Percentiles rank a stretch among this genome's conserved stretches.
Conservation (phyloP, 2,329 filamentous ascomycete genomes). For the Fusarium longipes region DNA sequence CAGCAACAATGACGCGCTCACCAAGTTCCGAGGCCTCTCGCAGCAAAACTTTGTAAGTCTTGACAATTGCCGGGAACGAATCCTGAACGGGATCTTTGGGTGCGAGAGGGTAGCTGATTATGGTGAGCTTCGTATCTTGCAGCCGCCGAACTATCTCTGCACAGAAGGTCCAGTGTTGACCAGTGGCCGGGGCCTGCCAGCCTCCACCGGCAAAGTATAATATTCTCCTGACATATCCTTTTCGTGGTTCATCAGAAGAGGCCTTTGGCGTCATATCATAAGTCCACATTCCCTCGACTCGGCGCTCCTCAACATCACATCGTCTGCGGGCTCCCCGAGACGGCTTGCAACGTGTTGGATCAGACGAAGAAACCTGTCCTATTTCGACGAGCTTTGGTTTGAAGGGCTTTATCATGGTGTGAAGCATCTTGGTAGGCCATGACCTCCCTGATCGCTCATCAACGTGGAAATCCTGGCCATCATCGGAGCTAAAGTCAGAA, state of each 20-base stretch:
- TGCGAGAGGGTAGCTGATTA: slow-evolving; percentile 60
- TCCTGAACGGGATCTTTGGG: slow-evolving; percentile 62
- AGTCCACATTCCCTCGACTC: slow-evolving; percentile 43
- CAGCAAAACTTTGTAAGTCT: slow-evolving; percentile 57
- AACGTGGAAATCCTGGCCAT: slow-evolving; percentile 8
- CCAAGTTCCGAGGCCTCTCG: slow-evolving; percentile 48
- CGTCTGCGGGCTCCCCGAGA: slow-evolving; percentile 14
- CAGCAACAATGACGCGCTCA: slow-evolving; percentile 61
- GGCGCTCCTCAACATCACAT: slow-evolving; percentile 34
- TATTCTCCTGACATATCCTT: slow-evolving; percentile 44
- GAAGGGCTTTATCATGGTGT: slow-evolving; percentile 25
- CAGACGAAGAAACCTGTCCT: slow-evolving; percentile 2
- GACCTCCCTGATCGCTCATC: slow-evolving; percentile 23
- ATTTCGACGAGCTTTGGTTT: slow-evolving; percentile 25
- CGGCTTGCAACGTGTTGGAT: slow-evolving; percentile 26
- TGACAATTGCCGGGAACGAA: slow-evolving; percentile 60
- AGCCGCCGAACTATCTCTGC: slow-evolving; percentile 58
- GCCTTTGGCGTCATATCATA: slow-evolving; percentile 39
- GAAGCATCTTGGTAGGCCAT: slow-evolving; percentile 21
- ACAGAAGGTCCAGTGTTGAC: slow-evolving; percentile 64
- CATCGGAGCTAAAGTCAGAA: background rate
- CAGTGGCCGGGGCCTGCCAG: slow-evolving; percentile 63
- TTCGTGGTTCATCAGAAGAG: slow-evolving; percentile 26
- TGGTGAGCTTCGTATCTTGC: slow-evolving; percentile 53
- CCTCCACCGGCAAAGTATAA: slow-evolving; percentile 68